A percentile compares a stretch with the other conserved stretches of the same genome.
These are phyloP conservation scores for Exophiala alcalophila DNA, from an alignment of 2,329 filamentous ascomycete genomes.

Conservation along the genomic window DNA sequence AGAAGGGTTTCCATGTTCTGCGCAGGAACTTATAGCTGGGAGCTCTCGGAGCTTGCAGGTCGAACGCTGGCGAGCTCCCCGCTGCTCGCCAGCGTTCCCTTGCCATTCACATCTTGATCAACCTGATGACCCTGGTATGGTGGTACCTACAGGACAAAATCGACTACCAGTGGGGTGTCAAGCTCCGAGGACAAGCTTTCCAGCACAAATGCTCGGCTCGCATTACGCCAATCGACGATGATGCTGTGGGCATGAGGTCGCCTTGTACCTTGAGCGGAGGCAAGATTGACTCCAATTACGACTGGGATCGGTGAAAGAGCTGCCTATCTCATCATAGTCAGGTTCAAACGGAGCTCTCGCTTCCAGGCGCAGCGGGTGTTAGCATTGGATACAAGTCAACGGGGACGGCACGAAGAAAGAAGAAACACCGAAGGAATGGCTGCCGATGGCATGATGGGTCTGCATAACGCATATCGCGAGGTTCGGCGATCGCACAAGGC, in stretches of 20 bases:
- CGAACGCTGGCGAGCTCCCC: neutral
- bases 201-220: neutral
- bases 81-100: conserved; percentile 1
- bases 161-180: neutral
- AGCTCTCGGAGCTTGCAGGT: conserved; percentile 2
- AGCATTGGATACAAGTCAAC: too few relatives aligned
- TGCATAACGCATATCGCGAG: too few relatives aligned
- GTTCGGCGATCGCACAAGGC: too few relatives aligned
- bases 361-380: too few relatives aligned
- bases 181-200: conserved; percentile 8
- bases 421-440: too few relatives aligned
- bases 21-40: conserved; percentile 6
- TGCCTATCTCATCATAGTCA: conserved; percentile 15
- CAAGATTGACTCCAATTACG: too few relatives aligned
- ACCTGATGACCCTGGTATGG: neutral
- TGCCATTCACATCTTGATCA: too few relatives aligned
- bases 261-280: neutral
- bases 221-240: conserved; percentile 5
- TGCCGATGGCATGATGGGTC: too few relatives aligned
- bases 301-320: neutral
- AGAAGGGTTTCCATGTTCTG: conserved; percentile 1
- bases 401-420: too few relatives aligned
- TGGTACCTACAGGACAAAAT: too few relatives aligned
- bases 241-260: conserved; percentile 4
- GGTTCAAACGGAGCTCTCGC: conserved; percentile 1